Base-by-base conservation (phyloP, 441 rosid species). In the Macaranga tanarius region DNA sequence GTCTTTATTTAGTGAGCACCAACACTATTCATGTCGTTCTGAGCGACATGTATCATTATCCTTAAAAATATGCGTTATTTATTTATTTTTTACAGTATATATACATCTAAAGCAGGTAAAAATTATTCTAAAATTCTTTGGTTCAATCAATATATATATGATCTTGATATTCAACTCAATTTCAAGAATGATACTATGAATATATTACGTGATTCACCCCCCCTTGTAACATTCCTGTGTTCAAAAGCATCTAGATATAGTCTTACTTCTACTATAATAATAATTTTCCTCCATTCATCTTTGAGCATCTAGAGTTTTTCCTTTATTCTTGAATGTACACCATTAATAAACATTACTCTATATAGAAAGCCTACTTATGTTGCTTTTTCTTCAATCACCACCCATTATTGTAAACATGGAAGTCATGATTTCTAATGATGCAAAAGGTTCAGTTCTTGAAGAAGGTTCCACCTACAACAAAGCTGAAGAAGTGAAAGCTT, bases 401-500 rank as follows among this genome's bases (percentile, higher is more conserved):
- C 20, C 20, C 56, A 3, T 44, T 25, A 10, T 40, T 52, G 22
- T 44, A 47, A 63, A 51, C 54, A 82, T 80, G 83, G 83, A 84
- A 68, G 47, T 48, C 20, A 10, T 62, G 17, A 15, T 70, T 70
- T 8, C 42, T 2, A 15, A 1, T 16, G 20, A 44, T n/a, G 34
- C 10, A 52, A 34, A 47, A 0, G 2, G 7, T 59, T 69, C 58
- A 57, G 28, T 34, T 25, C 25, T 56, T 31, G 68, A 45, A 65
- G 75, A 75, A 31, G 80, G 2, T 23, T 73, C 67, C 38, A 20
- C 13, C 71, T 83, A 82, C 71, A 82, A 81, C 74, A 77, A 77
- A 75, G 78, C 71, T 20, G 52, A 77, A 65, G 79, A 79, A 68
- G 84, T 82, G 57, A 82, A 76, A 62, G 84, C 81, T 44, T 86